Percentiles rank a stretch among this genome's conserved stretches.
Conservation (phyloP, 2,329 filamentous ascomycete species). For the Cladobotryum mycophilum region DNA sequence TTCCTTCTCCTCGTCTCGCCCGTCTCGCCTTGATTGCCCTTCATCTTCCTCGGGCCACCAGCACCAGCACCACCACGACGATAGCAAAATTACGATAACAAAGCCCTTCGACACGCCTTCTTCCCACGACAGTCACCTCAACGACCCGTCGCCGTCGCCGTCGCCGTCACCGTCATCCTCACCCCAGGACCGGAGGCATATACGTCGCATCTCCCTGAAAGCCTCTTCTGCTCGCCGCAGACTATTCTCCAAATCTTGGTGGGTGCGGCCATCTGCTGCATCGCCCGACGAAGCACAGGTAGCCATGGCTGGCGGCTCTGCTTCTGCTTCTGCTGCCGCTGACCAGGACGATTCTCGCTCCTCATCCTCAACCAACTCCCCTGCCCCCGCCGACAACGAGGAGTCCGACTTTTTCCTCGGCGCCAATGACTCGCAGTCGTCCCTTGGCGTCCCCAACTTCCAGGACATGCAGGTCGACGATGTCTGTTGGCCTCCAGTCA, state of each 20-base stretch:
- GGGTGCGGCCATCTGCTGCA: slow-evolving; percentile 3
- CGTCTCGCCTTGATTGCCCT: not conserved
- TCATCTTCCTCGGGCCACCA: not conserved
- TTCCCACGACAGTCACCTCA: not conserved
- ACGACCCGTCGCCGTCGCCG: not conserved
- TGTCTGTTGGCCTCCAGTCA: slow-evolving; percentile 69
- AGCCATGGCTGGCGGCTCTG: slow-evolving; percentile 7
- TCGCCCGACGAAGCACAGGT: not conserved
- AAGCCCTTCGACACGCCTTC: not conserved
- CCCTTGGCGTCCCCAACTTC: slow-evolving; percentile 72
- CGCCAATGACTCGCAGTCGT: slow-evolving; percentile 90
- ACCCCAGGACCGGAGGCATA: not conserved
- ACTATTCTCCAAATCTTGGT: not conserved
- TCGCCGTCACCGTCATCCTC: not conserved
- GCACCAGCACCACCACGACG: not conserved
- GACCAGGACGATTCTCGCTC: slow-evolving; percentile 49
- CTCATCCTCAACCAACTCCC: slow-evolving; percentile 67
- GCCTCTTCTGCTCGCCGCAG: not conserved
- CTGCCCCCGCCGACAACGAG: slow-evolving; percentile 70
- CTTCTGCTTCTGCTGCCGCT: slow-evolving; percentile 21
- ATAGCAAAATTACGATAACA: not conserved
- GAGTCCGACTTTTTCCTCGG: slow-evolving; percentile 90
- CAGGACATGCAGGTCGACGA: slow-evolving; percentile 67
- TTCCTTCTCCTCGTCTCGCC: no score
- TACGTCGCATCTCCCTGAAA: not conserved